Percentiles rank a stretch among this genome's conserved stretches.
phyloP scores from a whole-genome alignment of 345 rosid species.

The Lepidium didymum region DNA sequence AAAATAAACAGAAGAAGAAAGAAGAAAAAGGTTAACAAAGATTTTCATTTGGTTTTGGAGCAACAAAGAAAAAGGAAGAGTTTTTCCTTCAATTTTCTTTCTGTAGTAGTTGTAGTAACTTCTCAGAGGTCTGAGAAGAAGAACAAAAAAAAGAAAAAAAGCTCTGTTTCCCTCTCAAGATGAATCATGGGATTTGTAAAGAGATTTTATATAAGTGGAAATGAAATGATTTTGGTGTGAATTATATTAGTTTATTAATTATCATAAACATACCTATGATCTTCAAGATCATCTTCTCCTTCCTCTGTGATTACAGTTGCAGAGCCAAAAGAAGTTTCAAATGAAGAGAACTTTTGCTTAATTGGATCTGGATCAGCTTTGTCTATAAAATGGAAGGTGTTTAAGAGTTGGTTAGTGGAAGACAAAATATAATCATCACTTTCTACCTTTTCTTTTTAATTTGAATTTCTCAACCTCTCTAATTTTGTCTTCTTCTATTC shows the following conservation, averaged over 20 bases:
- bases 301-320: slow-evolving; percentile 1
- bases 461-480: slow-evolving; percentile 16
- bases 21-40: neutral
- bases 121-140: slow-evolving; percentile 24
- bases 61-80: neutral
- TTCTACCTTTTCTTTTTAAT: slow-evolving; percentile 13
- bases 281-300: neutral
- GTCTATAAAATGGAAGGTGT: neutral
- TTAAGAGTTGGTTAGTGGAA: slow-evolving; percentile 27
- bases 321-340: neutral
- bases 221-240: slow-evolving; percentile 30
- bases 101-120: slow-evolving; percentile 5
- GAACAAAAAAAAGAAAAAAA: neutral
- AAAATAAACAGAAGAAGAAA: slow-evolving; percentile 9
- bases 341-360: neutral
- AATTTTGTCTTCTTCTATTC: neutral
- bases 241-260: neutral
- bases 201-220: slow-evolving; percentile 23
- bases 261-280: slow-evolving; percentile 8
- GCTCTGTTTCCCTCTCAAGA: slow-evolving; percentile 2
- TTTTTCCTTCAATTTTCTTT: neutral
- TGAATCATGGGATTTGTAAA: slow-evolving; percentile 25
- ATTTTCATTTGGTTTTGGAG: slow-evolving; percentile 4
- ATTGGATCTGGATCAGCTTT: slow-evolving; percentile 21
- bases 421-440: slow-evolving; percentile 32